These are phyloP conservation scores for Bipolaris gigantea DNA, from an alignment of 2,329 filamentous ascomycete species.

Conservation along the genomic window DNA sequence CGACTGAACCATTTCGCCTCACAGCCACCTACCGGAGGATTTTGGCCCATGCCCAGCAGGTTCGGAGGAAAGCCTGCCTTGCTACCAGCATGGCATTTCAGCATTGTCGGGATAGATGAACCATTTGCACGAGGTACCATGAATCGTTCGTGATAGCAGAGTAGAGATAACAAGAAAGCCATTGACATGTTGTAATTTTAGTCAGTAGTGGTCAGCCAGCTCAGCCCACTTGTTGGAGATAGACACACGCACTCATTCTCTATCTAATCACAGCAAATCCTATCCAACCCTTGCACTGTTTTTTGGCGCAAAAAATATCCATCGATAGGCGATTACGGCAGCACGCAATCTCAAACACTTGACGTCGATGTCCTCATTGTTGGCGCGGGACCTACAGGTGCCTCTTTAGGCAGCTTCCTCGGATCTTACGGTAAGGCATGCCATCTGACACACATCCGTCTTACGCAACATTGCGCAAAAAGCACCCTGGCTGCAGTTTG, in stretches of 20 bases:
- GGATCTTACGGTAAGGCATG: constrained; percentile 1
- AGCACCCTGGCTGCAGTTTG: not conserved
- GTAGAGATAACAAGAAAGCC: not conserved
- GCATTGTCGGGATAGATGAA: not conserved
- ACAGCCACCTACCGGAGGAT: not conserved
- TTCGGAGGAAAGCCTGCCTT: not conserved
- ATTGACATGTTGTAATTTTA: not conserved
- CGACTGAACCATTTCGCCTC: not conserved
- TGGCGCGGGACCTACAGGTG: constrained; percentile 6
- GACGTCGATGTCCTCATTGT: constrained; percentile 7
- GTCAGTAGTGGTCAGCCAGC: not conserved
- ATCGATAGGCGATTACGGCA: constrained; percentile 1
- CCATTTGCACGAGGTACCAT: not conserved
- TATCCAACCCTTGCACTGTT: not conserved
- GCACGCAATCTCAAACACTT: not conserved
- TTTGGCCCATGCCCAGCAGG: not conserved
- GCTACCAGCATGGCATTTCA: not conserved
- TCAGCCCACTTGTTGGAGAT: not conserved
- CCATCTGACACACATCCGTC: not conserved
- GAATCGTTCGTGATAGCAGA: not conserved
- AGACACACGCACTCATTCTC: not conserved
- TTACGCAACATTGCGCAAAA: not conserved
- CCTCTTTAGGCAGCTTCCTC: constrained; percentile 4
- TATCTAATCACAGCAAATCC: not conserved
- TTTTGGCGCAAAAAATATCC: not conserved